These are phyloP conservation scores for Kodamaea sp. DNA, from an alignment of 1,139 yeast genomes.

Conservation along the genomic window DNA sequence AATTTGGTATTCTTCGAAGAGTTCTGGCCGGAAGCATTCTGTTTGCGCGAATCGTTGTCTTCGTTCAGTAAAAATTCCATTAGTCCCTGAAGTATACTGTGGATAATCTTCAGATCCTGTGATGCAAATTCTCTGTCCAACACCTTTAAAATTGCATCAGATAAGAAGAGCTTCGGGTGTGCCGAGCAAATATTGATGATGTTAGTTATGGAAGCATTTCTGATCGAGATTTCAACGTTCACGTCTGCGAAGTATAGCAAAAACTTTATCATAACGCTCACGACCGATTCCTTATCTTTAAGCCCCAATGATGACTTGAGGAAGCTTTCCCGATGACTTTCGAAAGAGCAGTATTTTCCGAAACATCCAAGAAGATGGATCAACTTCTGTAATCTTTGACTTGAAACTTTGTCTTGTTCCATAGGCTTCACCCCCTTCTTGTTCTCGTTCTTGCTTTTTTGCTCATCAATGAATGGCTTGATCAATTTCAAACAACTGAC, in stretches of 20 bases:
- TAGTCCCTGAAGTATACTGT: slow-evolving; percentile 55
- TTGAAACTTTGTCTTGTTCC: background rate
- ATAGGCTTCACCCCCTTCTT: slow-evolving; percentile 3
- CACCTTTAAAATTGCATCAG: slow-evolving; percentile 50
- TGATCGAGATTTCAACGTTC: slow-evolving; percentile 24
- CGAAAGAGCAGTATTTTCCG: slow-evolving; percentile 67
- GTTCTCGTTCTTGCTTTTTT: slow-evolving; percentile 16
- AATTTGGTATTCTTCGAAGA: slow-evolving; percentile 29
- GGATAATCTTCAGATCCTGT: slow-evolving; percentile 34
- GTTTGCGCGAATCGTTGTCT: slow-evolving; percentile 46
- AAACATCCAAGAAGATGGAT: slow-evolving; percentile 66
- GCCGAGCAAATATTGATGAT: slow-evolving; percentile 57
- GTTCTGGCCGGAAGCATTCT: slow-evolving; percentile 35
- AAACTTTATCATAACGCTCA: slow-evolving; percentile 56
- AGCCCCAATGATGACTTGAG: slow-evolving; percentile 41
- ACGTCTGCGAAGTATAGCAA: slow-evolving; percentile 52
- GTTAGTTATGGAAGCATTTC: slow-evolving; percentile 56
- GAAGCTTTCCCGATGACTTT: slow-evolving; percentile 44
- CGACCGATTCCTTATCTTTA: slow-evolving; percentile 52
- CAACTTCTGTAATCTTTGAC: slow-evolving; percentile 54
- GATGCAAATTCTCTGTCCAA: slow-evolving; percentile 52
- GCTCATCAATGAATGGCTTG: slow-evolving; percentile 39
- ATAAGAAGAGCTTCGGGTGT: slow-evolving; percentile 63
- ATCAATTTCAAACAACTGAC: slow-evolving; percentile 56
- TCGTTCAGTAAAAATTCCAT: slow-evolving; percentile 55